Conservation (phyloP, 345 rosid species). For the Triadica sebifera region DNA sequence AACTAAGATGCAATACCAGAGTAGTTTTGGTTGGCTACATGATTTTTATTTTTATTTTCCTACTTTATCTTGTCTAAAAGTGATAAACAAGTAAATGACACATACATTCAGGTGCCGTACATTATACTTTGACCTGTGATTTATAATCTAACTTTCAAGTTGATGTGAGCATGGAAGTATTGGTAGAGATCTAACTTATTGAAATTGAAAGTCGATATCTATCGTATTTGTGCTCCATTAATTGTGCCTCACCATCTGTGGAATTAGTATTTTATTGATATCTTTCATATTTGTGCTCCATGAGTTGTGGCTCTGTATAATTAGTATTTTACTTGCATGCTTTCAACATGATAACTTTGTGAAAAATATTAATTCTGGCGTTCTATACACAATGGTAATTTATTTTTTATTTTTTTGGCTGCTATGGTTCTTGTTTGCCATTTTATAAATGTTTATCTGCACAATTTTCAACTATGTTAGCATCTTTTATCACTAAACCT, state of each 20-base stretch:
- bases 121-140: background rate
- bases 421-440: background rate
- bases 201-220: background rate
- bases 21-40: background rate
- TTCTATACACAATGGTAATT: too few species aligned
- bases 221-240: background rate
- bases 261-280: background rate
- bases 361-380: background rate
- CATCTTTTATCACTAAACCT: background rate
- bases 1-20: background rate
- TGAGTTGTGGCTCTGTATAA: background rate
- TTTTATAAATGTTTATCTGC: background rate
- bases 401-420: background rate
- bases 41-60: background rate
- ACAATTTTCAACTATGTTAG: background rate
- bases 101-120: background rate
- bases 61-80: background rate
- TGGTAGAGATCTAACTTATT: background rate
- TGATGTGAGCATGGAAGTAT: background rate
- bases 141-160: constrained; percentile 7
- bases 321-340: background rate
- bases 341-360: background rate
- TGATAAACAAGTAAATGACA: background rate
- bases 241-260: background rate
- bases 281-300: background rate